phyloP scores from a whole-genome alignment of 164 flowering plant genomes.

The Vitis rupestris region DNA sequence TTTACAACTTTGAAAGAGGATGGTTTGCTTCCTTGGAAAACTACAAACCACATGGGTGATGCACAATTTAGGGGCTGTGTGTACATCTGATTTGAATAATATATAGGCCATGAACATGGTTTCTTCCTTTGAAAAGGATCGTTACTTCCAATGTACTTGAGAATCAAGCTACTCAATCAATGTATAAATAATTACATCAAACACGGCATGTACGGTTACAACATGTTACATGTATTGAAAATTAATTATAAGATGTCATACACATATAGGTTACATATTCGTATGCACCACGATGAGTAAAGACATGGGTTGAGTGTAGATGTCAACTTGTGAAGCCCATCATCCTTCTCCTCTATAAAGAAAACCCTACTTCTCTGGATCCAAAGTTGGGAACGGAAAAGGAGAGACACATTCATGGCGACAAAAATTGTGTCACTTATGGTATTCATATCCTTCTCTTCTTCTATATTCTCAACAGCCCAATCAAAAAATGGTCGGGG shows the following conservation, averaged over 20 bases:
- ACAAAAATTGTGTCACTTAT: background rate
- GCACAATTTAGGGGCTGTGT: too few relatives aligned
- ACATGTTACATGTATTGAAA: too few relatives aligned
- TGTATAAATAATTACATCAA: too few relatives aligned
- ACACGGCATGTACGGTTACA: too few relatives aligned
- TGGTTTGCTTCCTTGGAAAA: background rate
- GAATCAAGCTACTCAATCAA: background rate
- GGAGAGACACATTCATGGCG: constrained; percentile 8
- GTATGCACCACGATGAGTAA: background rate
- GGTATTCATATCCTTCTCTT: constrained; percentile 4
- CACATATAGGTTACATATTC: too few relatives aligned
- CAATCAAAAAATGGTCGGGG: background rate
- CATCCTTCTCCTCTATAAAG: constrained; percentile 2
- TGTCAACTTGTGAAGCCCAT: background rate
- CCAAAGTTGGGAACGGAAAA: background rate
- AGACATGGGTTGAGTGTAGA: background rate
- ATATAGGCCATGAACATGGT: background rate
- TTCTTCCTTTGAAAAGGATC: constrained; percentile 5
- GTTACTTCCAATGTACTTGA: constrained; percentile 10
- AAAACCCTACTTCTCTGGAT: background rate
- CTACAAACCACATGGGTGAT: constrained; percentile 12
- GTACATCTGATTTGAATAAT: too few relatives aligned
- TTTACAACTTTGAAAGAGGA: background rate
- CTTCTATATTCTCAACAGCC: constrained; percentile 11
- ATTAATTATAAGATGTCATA: too few relatives aligned